A percentile compares a stretch with the other conserved stretches of the same genome.
Conservation (phyloP, 2,329 filamentous ascomycete genomes). For the Teratosphaeriaceae sp. region DNA sequence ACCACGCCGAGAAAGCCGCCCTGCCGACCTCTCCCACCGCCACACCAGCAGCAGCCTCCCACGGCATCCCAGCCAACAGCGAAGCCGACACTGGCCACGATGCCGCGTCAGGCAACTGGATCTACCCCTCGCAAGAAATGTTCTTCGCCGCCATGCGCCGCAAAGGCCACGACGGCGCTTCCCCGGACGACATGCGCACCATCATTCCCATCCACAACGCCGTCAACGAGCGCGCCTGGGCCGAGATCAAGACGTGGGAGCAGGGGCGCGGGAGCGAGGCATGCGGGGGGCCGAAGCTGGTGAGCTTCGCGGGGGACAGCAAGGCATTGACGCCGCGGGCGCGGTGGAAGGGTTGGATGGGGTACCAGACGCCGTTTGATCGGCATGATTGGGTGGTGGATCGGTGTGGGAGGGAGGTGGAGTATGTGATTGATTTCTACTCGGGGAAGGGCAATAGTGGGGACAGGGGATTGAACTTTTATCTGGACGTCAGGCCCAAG, state of each 20-base stretch:
- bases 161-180: slow-evolving; percentile 72
- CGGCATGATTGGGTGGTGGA: slow-evolving; percentile 97
- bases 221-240: slow-evolving; percentile 94
- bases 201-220: slow-evolving; percentile 98
- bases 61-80: slow-evolving; percentile 55
- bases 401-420: slow-evolving; percentile 74
- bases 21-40: no score
- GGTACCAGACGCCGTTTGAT: slow-evolving; percentile 91
- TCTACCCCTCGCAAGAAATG: slow-evolving; percentile 94
- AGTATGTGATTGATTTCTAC: slow-evolving; percentile 99
- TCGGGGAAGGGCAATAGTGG: slow-evolving; percentile 54
- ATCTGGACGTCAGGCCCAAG: slow-evolving; percentile 59
- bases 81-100: slow-evolving; percentile 73
- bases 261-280: slow-evolving; percentile 52
- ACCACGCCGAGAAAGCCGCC: slow-evolving; percentile 27
- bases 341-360: slow-evolving; percentile 66
- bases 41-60: slow-evolving; percentile 4
- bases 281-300: slow-evolving; percentile 74
- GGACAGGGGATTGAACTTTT: slow-evolving; percentile 52
- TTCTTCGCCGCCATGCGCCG: slow-evolving; percentile 97
- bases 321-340: slow-evolving; percentile 70
- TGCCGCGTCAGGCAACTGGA: slow-evolving; percentile 74
- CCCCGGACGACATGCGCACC: slow-evolving; percentile 71
- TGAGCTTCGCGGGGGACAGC: slow-evolving; percentile 69
- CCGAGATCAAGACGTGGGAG: slow-evolving; percentile 88